Conservation (phyloP, 148 eudicot species). For the Amaranthus palmeri region DNA sequence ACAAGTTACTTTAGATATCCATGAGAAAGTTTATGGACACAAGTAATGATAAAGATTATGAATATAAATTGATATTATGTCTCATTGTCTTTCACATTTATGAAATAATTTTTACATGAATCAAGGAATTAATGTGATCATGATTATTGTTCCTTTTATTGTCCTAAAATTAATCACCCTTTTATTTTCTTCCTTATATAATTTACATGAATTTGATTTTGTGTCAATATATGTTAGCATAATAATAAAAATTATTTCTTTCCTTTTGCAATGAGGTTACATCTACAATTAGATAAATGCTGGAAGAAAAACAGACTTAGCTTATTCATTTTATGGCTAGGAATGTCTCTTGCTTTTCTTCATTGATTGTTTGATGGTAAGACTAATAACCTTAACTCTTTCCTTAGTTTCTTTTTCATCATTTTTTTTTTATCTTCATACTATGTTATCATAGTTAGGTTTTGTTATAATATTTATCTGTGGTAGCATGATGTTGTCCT, state of each 20-base stretch:
- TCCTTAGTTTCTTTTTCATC: background rate
- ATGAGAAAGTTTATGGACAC: no score
- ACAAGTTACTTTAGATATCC: no score
- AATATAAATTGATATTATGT: constrained; percentile 20
- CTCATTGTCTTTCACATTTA: background rate
- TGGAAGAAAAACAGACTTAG: constrained; percentile 2
- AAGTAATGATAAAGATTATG: no score
- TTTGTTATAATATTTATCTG: background rate
- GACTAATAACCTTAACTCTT: background rate
- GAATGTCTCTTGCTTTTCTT: constrained; percentile 4
- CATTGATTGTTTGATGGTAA: constrained; percentile 15
- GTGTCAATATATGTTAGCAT: background rate
- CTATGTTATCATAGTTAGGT: background rate
- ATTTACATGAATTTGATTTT: background rate
- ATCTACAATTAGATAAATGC: constrained; percentile 32
- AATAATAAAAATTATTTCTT: constrained; percentile 19
- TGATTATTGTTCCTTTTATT: constrained; percentile 19
- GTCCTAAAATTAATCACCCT: background rate
- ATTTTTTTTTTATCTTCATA: background rate
- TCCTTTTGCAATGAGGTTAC: constrained; percentile 25
- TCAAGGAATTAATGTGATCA: constrained; percentile 5
- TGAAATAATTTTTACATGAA: background rate
- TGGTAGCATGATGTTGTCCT: background rate
- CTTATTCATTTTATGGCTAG: constrained; percentile 6
- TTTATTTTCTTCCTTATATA: background rate